Conservation (phyloP, 176 grass and related monocot species). For the Aechmea fasciata region DNA sequence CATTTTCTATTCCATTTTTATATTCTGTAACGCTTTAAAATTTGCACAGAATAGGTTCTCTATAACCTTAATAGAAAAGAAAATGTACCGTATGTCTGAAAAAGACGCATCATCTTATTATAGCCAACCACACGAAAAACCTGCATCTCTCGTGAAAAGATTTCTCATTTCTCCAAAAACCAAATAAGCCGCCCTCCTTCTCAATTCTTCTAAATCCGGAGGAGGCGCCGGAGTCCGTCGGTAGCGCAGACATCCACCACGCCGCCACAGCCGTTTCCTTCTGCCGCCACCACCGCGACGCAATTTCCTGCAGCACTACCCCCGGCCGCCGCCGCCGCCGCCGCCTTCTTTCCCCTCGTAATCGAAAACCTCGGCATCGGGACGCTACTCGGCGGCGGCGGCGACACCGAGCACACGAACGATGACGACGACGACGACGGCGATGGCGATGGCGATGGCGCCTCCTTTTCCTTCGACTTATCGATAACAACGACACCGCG, state of each 20-base stretch:
- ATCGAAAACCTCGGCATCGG: conserved; percentile 67
- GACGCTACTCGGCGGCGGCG: conserved; percentile 70
- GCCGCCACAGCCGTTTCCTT: background rate
- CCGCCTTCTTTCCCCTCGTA: conserved; percentile 26
- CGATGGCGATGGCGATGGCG: background rate
- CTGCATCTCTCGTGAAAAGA: too few species aligned
- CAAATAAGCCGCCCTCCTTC: too few species aligned
- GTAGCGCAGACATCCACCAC: conserved; percentile 64
- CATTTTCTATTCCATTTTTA: too few species aligned
- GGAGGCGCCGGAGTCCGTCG: conserved; percentile 55
- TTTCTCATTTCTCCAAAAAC: too few species aligned
- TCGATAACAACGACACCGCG: background rate
- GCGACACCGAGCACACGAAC: conserved; percentile 52
- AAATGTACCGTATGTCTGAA: too few species aligned
- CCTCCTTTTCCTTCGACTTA: background rate
- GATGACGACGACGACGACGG: conserved; percentile 26
- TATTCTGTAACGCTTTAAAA: too few species aligned
- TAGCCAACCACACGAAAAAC: too few species aligned
- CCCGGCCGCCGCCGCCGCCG: conserved; percentile 19
- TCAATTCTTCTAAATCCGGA: conserved; percentile 64
- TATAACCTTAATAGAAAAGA: too few species aligned
- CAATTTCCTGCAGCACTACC: too few species aligned
- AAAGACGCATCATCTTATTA: too few species aligned
- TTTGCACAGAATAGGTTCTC: too few species aligned
- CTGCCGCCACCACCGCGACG: background rate